phyloP scores from a whole-genome alignment of 1,139 yeast species.

The Pneumocystis sp. region DNA sequence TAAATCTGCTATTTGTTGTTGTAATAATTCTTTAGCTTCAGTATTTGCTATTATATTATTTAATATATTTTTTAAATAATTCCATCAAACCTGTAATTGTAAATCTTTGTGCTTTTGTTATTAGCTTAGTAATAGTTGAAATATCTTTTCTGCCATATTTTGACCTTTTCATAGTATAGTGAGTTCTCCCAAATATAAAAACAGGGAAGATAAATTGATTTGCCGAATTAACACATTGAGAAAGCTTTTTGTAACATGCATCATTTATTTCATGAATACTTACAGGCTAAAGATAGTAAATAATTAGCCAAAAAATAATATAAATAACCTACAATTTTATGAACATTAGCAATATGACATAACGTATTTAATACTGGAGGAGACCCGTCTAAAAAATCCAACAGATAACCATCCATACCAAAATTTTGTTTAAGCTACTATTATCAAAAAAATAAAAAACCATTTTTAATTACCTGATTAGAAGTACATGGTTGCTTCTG shows the following conservation, averaged over 20 bases:
- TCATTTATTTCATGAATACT: neutral
- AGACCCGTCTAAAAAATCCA: slow-evolving; percentile 66
- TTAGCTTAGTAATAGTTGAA: slow-evolving; percentile 2
- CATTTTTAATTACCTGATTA: slow-evolving; percentile 26
- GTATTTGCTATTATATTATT: neutral
- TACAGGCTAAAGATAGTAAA: neutral
- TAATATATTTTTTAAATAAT: neutral
- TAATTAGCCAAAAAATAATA: neutral
- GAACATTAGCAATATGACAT: slow-evolving; percentile 42
- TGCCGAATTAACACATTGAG: neutral
- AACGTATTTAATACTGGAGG: slow-evolving; percentile 59
- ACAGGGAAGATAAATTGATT: neutral
- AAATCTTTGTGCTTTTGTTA: neutral
- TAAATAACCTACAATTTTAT: slow-evolving; percentile 27
- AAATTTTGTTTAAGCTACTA: neutral
- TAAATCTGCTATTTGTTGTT: neutral
- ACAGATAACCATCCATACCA: slow-evolving; percentile 46
- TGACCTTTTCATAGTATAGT: slow-evolving; percentile 4
- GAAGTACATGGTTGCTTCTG: slow-evolving; percentile 23
- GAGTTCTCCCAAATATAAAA: slow-evolving; percentile 1
- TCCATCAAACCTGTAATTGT: neutral
- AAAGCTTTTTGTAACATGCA: neutral
- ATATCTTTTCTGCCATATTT: slow-evolving; percentile 1
- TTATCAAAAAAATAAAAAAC: slow-evolving; percentile 35
- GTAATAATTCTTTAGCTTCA: neutral